phyloP scores from a whole-genome alignment of 495 filamentous ascomycete species.

The Neurospora sp. region DNA sequence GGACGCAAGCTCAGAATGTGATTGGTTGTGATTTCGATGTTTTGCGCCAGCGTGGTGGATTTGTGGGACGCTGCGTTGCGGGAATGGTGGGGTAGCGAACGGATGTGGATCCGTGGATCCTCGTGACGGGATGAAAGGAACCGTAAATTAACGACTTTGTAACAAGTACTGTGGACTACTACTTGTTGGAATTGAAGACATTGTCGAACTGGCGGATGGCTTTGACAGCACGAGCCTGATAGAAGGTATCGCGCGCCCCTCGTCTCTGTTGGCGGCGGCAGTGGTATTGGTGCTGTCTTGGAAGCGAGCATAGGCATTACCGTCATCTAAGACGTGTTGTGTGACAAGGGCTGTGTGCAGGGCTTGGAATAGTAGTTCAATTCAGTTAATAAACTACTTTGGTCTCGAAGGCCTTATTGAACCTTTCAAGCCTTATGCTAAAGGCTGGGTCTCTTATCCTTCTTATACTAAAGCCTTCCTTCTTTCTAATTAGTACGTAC shows the following conservation, averaged over 20 bases:
- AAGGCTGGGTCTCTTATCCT: no score
- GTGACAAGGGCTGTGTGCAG: no score
- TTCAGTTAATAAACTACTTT: no score
- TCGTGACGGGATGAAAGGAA: not conserved
- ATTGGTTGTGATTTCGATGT: not conserved
- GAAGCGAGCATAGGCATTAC: no score
- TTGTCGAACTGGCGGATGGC: not conserved
- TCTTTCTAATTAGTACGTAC: no score
- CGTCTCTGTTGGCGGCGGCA: not conserved
- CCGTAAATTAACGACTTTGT: not conserved
- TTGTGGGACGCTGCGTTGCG: not conserved
- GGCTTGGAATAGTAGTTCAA: no score
- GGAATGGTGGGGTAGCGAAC: not conserved
- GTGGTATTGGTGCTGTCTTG: not conserved
- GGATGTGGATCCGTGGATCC: not conserved
- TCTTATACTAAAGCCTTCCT: no score
- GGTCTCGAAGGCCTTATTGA: no score
- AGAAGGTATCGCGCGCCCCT: not conserved
- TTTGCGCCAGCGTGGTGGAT: not conserved
- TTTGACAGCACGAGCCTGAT: not conserved
- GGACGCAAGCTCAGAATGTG: accelerated
- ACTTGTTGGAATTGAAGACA: not conserved
- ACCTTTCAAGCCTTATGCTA: no score
- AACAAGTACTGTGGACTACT: accelerated
- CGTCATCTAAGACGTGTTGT: no score